phyloP scores from a whole-genome alignment of 2,329 filamentous ascomycete species.

The Colletotrichum tabaci region DNA sequence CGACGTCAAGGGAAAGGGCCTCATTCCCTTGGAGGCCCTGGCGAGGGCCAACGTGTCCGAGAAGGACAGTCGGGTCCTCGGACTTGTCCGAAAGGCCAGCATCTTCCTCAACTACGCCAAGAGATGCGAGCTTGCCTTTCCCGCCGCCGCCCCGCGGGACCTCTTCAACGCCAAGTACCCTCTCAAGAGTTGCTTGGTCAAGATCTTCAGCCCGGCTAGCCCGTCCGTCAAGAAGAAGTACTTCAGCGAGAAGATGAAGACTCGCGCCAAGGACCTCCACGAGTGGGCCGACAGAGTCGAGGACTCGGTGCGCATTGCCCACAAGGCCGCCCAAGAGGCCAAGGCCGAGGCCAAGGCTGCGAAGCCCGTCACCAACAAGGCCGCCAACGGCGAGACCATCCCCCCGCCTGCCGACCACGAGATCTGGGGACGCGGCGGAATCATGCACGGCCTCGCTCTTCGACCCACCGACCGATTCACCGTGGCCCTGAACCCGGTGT shows the following conservation, averaged over 20 bases:
- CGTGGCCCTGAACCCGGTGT: slow-evolving; percentile 44
- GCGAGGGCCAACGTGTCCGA: background rate
- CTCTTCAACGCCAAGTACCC: background rate
- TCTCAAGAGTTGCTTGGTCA: background rate
- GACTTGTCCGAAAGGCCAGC: background rate
- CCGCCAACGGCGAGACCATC: background rate
- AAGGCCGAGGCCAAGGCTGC: background rate
- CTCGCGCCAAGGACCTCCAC: slow-evolving; percentile 1
- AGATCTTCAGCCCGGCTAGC: background rate
- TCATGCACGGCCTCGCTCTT: slow-evolving; percentile 49
- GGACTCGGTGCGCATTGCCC: background rate
- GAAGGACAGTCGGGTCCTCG: background rate
- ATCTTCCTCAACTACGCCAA: slow-evolving; percentile 11
- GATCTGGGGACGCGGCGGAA: slow-evolving; percentile 49
- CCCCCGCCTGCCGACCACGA: slow-evolving; percentile 42
- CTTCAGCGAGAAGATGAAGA: background rate
- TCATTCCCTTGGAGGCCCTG: background rate
- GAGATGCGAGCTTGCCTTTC: background rate
- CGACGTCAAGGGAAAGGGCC: background rate
- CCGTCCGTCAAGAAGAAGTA: background rate
- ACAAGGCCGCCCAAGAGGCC: background rate
- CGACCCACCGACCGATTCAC: background rate
- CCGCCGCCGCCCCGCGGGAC: background rate
- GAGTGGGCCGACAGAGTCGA: background rate
- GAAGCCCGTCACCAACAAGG: background rate